phyloP scores from a whole-genome alignment of 805 yeast species.

The Candida taoyuanica region DNA sequence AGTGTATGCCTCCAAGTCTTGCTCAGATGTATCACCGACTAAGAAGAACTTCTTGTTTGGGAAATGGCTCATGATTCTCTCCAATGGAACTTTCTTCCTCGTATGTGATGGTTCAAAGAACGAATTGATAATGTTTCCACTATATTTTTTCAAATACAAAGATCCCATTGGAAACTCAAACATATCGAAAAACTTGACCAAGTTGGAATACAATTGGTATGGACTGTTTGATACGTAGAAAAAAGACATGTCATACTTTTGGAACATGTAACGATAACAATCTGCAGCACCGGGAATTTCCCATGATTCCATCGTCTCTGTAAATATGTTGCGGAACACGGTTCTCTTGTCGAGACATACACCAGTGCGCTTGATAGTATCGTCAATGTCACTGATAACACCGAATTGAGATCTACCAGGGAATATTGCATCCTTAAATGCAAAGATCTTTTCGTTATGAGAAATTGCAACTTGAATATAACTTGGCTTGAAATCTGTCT shows the following conservation, averaged over 20 bases:
- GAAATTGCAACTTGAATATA: conserved; percentile 47
- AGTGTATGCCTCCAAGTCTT: conserved; percentile 87
- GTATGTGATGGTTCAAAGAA: conserved; percentile 85
- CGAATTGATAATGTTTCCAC: conserved; percentile 74
- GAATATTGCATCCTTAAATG: conserved; percentile 41
- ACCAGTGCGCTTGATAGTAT: conserved; percentile 87
- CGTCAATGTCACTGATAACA: conserved; percentile 89
- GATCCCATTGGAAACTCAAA: conserved; percentile 73
- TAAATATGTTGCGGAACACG: conserved; percentile 71
- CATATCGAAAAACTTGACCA: conserved; percentile 46
- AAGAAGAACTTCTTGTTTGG: conserved; percentile 74
- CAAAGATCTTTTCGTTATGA: conserved; percentile 42
- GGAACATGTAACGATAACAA: conserved; percentile 58
- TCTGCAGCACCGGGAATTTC: conserved; percentile 66
- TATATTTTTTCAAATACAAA: conserved; percentile 80
- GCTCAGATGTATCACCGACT: conserved; percentile 95
- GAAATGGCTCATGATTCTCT: conserved; percentile 63
- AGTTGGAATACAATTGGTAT: conserved; percentile 62
- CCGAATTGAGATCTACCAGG: conserved; percentile 52
- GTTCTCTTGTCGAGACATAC: conserved; percentile 84
- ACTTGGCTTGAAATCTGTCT: conserved; percentile 58
- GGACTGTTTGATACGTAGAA: conserved; percentile 97
- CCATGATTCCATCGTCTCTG: conserved; percentile 63
- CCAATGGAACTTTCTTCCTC: conserved; percentile 64
- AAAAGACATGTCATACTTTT: conserved; percentile 46